These are phyloP conservation scores for Serendipita sp. DNA, from an alignment of 768 basidiomycete genomes.

Conservation along the genomic window DNA sequence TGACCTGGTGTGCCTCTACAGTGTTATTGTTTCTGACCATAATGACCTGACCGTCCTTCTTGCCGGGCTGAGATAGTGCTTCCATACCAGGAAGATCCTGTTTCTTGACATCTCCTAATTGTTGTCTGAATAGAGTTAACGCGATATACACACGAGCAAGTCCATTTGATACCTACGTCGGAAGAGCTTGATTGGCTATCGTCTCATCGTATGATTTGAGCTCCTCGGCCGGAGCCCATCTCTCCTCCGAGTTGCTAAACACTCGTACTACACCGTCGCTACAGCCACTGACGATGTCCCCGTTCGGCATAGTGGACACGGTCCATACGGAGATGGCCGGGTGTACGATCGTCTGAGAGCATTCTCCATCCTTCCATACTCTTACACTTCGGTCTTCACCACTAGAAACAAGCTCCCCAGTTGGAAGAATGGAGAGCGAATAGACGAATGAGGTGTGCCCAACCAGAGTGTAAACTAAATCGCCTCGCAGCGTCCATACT, in stretches of 20 bases:
- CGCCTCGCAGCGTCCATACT: constrained; percentile 79
- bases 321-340: constrained; percentile 98
- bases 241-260: constrained; percentile 58
- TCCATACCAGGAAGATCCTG: constrained; percentile 79
- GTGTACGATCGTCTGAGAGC: constrained; percentile 75
- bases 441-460: constrained; percentile 98
- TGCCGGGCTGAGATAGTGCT: constrained; percentile 62
- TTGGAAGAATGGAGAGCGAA: constrained; percentile 66
- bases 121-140: constrained; percentile 30
- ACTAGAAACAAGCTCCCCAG: constrained; percentile 70
- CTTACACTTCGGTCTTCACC: constrained; percentile 91
- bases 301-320: constrained; percentile 72
- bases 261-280: constrained; percentile 81
- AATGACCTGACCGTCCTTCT: constrained; percentile 82
- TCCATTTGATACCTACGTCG: constrained; percentile 27
- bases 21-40: constrained; percentile 69
- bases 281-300: constrained; percentile 82
- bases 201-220: constrained; percentile 56
- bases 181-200: constrained; percentile 63
- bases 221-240: constrained; percentile 54
- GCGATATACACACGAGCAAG: background rate
- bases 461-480: constrained; percentile 58
- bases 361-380: constrained; percentile 87
- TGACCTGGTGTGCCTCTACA: constrained; percentile 84
- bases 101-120: constrained; percentile 88